Evolutionary conservation across 1,284 basidiomycete genomes (phyloP), one percentile per base, ranked within the genome.

Genomic region (Moesziomyces sp.): DNA sequence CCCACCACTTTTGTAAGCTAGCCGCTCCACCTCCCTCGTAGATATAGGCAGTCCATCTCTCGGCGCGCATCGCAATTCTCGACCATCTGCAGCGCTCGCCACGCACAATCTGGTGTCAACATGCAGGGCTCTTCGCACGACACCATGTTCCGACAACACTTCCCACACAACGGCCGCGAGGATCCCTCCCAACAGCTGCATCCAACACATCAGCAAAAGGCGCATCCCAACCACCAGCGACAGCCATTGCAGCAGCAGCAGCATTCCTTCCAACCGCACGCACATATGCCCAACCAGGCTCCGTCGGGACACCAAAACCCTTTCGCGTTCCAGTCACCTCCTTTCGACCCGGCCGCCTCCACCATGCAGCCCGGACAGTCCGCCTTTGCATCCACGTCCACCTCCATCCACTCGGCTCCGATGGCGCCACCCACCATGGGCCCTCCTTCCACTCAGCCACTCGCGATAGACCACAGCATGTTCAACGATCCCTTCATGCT

Each of bases 81-180:
- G 10, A 35, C 10, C 33, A 5, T 35, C 33, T 5, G 24, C 24
- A 26, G 24, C 24, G 24, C 24, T 4, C 3, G 24, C 24, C 24
- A 26, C 24, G 24, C 24, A 26, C 24, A 3, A 1, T 51, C 50
- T 46, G 9, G 30, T 40, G 55, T 55, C 24, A 62, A 16, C 26
- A 70, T 70, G 66, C 60, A 69, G 66, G 52, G 7, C 56, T 50
- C 60, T 42, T 40, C 59, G n/a, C 59, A 54, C 24, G 53, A 59
- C 57, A 53, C 28, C 57, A 43, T 63, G 61, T 50, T 64, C 38
- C 7, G 35, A n/a, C 30, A 45, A 6, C 51, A 45, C 30, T 49
- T 60, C 14, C 47, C 33, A 11, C 47, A 55, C 10, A 61, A 50
- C 8, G 26, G 23, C 23, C 26, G 30, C 13, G 53, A 54, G 28